Evolutionary conservation across 805 yeast species (phyloP), one percentile per base, ranked within the genome.

Genomic region (Wickerhamomyces sydowiorum): DNA sequence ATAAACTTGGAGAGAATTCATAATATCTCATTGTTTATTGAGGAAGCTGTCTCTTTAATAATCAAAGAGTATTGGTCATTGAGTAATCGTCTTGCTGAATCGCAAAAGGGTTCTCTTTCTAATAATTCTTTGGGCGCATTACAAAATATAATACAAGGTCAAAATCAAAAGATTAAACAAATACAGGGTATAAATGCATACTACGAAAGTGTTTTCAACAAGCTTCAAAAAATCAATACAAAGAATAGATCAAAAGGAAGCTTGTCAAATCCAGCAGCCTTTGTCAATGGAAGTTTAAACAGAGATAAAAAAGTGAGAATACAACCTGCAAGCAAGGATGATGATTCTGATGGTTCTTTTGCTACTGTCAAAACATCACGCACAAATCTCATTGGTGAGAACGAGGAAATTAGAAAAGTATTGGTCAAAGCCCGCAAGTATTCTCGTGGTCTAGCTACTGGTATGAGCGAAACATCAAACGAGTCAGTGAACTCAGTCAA

Each of bases 21-120:
- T 30, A 49, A 50, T 32, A 40, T 40, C 2, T 32, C 45, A 9
- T 12, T 36, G 5, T 52, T 50, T 24, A 43, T 52, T 5, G 46
- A 47, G 29, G 53, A 51, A n/a, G 52, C 49, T 12, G 41, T 51
- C 3, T 23, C 41, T 3, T 38, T 52, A 30, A 38, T 49, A 14
- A 33, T 44, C 14, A 43, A 44, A 27, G 53, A 49, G 14, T 44
- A 47, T 24, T 44, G 46, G 46, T 18, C 45, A 2, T 29, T 50
- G 8, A 39, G 30, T 22, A 45, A 35, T 32, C 38, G 47, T 13
- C 15, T 49, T 2, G 18, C 38, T 5, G 42, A 44, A 2, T 20
- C 39, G 3, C 46, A 47, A 19, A 49, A 38, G 25, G 41, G 30
- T 2, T 25, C 37, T 4, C 12, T 44, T 4, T 29, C 50, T n/a